These are phyloP conservation scores for Monilinia polystroma DNA, from an alignment of 2,329 filamentous ascomycete genomes.

Conservation along the genomic window DNA sequence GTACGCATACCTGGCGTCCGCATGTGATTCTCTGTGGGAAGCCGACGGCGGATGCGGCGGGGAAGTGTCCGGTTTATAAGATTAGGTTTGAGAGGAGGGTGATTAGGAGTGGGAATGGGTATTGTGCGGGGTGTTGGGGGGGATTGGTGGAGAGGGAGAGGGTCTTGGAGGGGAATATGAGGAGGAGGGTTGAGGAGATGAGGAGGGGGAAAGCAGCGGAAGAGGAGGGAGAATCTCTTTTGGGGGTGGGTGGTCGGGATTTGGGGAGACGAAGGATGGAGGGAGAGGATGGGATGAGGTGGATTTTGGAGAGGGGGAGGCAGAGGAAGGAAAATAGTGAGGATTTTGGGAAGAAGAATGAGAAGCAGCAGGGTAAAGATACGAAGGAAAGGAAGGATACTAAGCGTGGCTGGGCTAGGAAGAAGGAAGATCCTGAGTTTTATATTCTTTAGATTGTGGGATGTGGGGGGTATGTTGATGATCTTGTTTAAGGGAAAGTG, in stretches of 20 bases:
- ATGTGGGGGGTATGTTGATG: no score
- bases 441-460: no score
- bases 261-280: neutral
- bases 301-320: neutral
- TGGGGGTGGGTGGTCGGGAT: neutral
- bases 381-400: no score
- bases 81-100: neutral
- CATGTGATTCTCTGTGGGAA: neutral
- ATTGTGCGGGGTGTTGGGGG: constrained; percentile 10
- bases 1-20: constrained; percentile 4
- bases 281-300: neutral
- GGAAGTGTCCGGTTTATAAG: neutral
- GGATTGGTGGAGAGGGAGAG: neutral
- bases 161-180: no score
- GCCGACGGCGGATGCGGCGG: neutral
- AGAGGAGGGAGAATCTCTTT: neutral
- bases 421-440: no score
- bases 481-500: no score
- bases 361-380: neutral
- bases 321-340: neutral
- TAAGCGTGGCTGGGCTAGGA: no score
- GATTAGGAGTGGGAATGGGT: constrained; percentile 12
- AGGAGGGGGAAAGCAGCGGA: neutral
- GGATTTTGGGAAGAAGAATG: neutral
- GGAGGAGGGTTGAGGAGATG: neutral